Evolutionary conservation across 1,284 basidiomycete genomes (phyloP).

Genomic region (Caloboletus inedulis): DNA sequence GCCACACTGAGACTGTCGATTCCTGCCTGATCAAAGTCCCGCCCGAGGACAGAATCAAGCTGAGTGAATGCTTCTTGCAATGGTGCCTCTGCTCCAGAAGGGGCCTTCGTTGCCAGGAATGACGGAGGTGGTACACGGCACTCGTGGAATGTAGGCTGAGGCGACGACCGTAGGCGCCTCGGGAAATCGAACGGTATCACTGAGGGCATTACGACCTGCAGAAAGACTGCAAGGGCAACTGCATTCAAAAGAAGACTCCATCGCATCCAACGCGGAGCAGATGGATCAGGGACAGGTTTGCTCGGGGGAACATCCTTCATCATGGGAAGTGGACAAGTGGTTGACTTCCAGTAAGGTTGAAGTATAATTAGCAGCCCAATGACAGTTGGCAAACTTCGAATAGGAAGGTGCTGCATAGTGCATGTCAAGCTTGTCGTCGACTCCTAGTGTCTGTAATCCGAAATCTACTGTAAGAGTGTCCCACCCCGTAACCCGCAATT

Average conservation of each 20-base stretch:
- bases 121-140: conserved; percentile 22
- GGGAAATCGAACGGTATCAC: not conserved
- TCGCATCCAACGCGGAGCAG: conserved; percentile 14
- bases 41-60: conserved; percentile 12
- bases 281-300: not conserved
- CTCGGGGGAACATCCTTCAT: not conserved
- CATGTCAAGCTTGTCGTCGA: too few species aligned
- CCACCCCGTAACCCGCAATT: too few species aligned
- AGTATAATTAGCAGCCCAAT: too few species aligned
- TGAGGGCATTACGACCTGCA: conserved; percentile 5
- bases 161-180: not conserved
- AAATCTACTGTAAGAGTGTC: too few species aligned
- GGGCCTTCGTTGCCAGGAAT: conserved; percentile 13
- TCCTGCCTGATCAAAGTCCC: conserved; percentile 12
- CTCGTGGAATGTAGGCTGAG: conserved; percentile 3
- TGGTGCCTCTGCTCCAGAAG: conserved; percentile 13
- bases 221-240: conserved; percentile 10
- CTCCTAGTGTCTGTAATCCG: too few species aligned
- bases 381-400: too few species aligned
- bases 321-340: not conserved
- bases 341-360: too few species aligned
- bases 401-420: too few species aligned
- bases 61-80: conserved; percentile 12
- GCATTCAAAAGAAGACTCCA: conserved; percentile 22
- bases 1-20: conserved; percentile 32